These are phyloP conservation scores for Geosmithia putterillii DNA, from an alignment of 2,329 filamentous ascomycete species.

Conservation along the genomic window DNA sequence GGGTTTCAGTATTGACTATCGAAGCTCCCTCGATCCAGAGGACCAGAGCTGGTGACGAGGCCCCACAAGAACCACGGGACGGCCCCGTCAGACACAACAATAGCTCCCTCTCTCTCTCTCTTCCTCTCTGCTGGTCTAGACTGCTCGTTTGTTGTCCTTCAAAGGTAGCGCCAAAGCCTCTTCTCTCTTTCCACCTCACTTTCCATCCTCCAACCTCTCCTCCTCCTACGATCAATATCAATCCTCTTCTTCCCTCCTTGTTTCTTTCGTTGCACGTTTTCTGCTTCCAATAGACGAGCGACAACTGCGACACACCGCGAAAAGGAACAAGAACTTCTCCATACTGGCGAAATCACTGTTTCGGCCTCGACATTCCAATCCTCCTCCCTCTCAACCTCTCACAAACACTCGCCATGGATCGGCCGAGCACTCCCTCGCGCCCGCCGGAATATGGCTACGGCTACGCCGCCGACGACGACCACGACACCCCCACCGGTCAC, in stretches of 20 bases:
- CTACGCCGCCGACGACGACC: conserved; percentile 13
- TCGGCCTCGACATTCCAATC: conserved; percentile 2
- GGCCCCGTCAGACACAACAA: neutral
- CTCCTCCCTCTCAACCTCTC: neutral
- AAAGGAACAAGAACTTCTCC: too few relatives aligned
- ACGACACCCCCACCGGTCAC: conserved; percentile 31
- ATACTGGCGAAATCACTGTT: conserved; percentile 30
- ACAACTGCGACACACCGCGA: too few relatives aligned
- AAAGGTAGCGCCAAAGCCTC: too few relatives aligned
- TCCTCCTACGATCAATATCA: too few relatives aligned
- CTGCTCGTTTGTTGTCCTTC: too few relatives aligned
- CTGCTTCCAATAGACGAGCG: too few relatives aligned
- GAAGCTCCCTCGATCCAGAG: neutral
- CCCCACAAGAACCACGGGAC: neutral
- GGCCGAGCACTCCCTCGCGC: conserved; percentile 34
- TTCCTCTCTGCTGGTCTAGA: neutral
- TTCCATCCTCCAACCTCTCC: too few relatives aligned
- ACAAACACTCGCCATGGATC: conserved; percentile 28
- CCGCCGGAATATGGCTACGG: conserved; percentile 45
- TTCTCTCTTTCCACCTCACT: too few relatives aligned
- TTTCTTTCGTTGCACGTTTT: too few relatives aligned
- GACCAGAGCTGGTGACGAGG: neutral
- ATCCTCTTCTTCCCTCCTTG: too few relatives aligned
- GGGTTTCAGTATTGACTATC: neutral
- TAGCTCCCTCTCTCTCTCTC: neutral